phyloP scores from a whole-genome alignment of 306 rosid species.

The Prunus salicina region DNA sequence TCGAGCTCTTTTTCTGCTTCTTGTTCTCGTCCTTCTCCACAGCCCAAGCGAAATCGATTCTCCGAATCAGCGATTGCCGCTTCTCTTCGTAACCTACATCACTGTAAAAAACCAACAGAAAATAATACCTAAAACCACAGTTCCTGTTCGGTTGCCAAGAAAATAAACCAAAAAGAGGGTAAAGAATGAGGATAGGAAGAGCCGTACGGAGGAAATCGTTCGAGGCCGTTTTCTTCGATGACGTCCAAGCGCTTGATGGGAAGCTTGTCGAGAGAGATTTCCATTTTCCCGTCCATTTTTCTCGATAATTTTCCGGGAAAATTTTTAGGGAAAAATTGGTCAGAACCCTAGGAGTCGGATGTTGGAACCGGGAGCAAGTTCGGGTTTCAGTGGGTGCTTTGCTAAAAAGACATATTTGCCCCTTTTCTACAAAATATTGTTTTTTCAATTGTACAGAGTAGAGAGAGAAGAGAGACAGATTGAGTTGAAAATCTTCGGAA shows the following conservation, averaged over 20 bases:
- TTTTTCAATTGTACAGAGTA: too few relatives aligned
- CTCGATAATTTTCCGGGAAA: constrained; percentile 7
- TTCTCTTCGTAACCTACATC: constrained; percentile 82
- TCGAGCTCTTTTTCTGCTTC: constrained; percentile 75
- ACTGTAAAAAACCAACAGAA: constrained; percentile 26
- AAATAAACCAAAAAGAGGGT: not conserved
- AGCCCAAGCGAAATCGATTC: constrained; percentile 92
- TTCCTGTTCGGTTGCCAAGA: constrained; percentile 2
- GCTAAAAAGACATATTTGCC: not conserved
- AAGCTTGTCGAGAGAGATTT: constrained; percentile 80
- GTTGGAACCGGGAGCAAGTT: not conserved
- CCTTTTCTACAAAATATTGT: not conserved
- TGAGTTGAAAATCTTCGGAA: too few relatives aligned
- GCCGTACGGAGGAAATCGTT: constrained; percentile 72
- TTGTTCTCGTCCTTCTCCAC: constrained; percentile 73
- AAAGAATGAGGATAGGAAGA: constrained; percentile 1
- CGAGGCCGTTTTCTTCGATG: constrained; percentile 79
- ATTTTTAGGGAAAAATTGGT: constrained; percentile 24
- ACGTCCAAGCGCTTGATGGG: constrained; percentile 83
- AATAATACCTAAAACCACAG: not conserved
- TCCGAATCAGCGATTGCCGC: constrained; percentile 64
- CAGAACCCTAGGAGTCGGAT: not conserved
- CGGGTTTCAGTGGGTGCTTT: not conserved
- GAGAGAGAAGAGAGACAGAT: too few relatives aligned
- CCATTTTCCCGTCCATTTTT: constrained; percentile 55